Conservation (phyloP, 225 moss, liverwort and hornwort genomes). For the Marchantia polymorpha region DNA sequence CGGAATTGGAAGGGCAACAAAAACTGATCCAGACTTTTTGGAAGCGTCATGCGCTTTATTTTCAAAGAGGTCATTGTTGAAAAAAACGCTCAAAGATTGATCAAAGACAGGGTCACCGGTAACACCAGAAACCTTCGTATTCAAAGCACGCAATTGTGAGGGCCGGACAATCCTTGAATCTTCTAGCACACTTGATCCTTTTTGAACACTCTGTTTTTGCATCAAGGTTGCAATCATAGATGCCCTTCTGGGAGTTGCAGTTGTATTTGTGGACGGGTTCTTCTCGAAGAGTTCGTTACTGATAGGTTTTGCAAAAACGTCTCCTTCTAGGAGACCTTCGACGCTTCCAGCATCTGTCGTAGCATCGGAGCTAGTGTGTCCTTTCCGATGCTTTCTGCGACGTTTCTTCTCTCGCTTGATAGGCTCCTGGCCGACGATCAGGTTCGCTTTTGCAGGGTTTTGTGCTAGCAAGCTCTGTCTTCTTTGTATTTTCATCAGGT, state of each 20-base stretch:
- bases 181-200: conserved; percentile 3
- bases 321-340: background rate
- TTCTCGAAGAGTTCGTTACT: conserved; percentile 15
- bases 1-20: conserved; percentile 19
- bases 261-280: background rate
- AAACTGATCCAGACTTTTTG: background rate
- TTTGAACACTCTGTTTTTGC: background rate
- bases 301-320: conserved; percentile 1
- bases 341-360: background rate
- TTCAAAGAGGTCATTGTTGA: conserved; percentile 27
- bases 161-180: conserved; percentile 7
- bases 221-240: conserved; percentile 21
- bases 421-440: background rate
- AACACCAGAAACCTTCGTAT: background rate
- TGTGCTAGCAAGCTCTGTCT: conserved; percentile 9
- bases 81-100: conserved; percentile 21
- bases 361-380: background rate
- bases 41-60: background rate
- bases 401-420: background rate
- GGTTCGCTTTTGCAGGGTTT: background rate
- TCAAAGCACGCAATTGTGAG: background rate
- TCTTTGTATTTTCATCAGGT: conserved; percentile 11
- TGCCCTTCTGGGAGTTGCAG: conserved; percentile 2
- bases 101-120: conserved; percentile 24
- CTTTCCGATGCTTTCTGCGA: background rate